Base-by-base conservation (phyloP, 129 eudicot species). In the Deinandra increscens region DNA sequence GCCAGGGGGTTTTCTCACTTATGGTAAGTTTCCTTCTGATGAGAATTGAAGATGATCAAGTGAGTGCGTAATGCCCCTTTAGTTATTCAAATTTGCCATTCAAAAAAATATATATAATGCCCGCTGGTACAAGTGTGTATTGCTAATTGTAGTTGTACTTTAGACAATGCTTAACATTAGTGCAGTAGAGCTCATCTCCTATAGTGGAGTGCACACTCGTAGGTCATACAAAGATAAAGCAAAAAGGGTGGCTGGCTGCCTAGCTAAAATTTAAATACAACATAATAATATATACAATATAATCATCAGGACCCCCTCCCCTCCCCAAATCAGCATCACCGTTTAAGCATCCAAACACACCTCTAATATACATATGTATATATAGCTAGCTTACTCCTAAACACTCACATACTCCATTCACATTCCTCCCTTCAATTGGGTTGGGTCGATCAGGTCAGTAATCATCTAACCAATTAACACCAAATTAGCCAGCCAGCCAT, bases 351-450 rank as follows among this genome's bases (percentile, higher is more conserved):
- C 72, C 45, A 56, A 54, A 41, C 61, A 65, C 79, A 63, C 45
- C 79, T 39, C 64, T 74, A 58, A 56, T 56, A 29, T 54, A 54
- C 61, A 54, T 20, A 54, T 48, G 36, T 63, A 73, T 19, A 73
- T 68, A 73, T 73, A 48, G n/a, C n/a, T n/a, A n/a, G 7, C 69
- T 63, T 73, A 53, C 50, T 39, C 78, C 70, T 64, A 70, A 53
- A 69, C 55, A 70, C 55, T 70, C 67, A 29, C 67, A 55, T 44
- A 59, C 19, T 26, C 19, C 51, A 54, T 17, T 72, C 33, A 38
- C 59, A 29, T 41, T 18, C 14, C 51, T 61, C 36, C 53, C n/a
- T 65, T 65, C 79, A 41, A 65, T 59, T n/a, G n/a, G n/a, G n/a
- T n/a, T n/a, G n/a, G n/a, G n/a, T n/a, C n/a, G n/a, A 22, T 13